Conservation (phyloP, 495 filamentous ascomycete genomes). For the Darksidea phi region DNA sequence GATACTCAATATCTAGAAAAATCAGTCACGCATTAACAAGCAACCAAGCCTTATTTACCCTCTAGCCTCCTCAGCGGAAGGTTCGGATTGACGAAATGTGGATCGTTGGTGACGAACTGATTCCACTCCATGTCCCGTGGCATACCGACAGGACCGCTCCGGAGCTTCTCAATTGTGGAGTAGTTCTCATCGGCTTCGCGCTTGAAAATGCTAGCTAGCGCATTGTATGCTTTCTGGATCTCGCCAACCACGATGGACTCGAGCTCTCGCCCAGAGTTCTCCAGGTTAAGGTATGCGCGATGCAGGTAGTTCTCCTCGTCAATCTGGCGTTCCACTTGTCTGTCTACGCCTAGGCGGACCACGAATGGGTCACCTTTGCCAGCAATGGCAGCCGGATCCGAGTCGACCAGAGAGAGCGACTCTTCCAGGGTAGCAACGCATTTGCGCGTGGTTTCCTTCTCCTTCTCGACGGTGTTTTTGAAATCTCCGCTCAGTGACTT, state of each 20-base stretch:
- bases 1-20: conserved; percentile 72
- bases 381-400: conserved; percentile 68
- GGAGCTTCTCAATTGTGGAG: conserved; percentile 74
- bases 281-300: conserved; percentile 89
- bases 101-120: conserved; percentile 74
- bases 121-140: conserved; percentile 91
- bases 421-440: conserved; percentile 79
- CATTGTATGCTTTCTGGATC: conserved; percentile 95
- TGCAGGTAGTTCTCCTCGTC: conserved; percentile 98
- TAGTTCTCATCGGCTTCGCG: conserved; percentile 82
- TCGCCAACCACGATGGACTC: conserved; percentile 95
- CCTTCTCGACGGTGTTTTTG: conserved; percentile 82
- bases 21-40: neutral
- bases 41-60: neutral
- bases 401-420: conserved; percentile 70
- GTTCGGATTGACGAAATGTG: conserved; percentile 83
- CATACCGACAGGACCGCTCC: conserved; percentile 80
- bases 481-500: conserved; percentile 89
- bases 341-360: conserved; percentile 76
- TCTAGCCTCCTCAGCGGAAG: conserved; percentile 74
- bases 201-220: conserved; percentile 83
- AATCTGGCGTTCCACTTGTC: conserved; percentile 85
- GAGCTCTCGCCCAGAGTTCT: conserved; percentile 88
- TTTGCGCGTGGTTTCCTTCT: conserved; percentile 67
- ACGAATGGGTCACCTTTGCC: conserved; percentile 93